Evolutionary conservation across 2,329 filamentous ascomycete genomes (phyloP).

Genomic region (Sporothrix luriei): DNA sequence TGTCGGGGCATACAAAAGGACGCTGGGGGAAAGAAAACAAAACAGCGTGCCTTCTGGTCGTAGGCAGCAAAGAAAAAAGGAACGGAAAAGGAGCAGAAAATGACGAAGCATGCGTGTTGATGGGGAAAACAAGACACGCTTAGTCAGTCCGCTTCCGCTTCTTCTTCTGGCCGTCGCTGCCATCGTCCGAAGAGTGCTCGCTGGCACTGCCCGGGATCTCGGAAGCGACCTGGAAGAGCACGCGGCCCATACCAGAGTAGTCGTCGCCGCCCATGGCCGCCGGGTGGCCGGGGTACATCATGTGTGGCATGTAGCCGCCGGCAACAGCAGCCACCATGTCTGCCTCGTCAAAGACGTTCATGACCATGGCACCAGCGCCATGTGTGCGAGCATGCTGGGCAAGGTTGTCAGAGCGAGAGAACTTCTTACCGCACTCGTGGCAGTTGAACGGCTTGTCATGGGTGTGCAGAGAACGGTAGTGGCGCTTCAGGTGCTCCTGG

Average conservation of each 20-base stretch:
- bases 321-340: conserved; percentile 50
- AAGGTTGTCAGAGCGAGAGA: conserved; percentile 95
- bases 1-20: conserved; percentile 44
- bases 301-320: conserved; percentile 36
- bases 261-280: conserved; percentile 53
- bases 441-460: conserved; percentile 99
- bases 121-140: conserved; percentile 12
- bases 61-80: not conserved
- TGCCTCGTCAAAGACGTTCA: conserved; percentile 79
- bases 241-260: conserved; percentile 69
- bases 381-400: conserved; percentile 95
- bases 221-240: conserved; percentile 78
- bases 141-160: conserved; percentile 77
- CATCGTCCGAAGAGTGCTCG: conserved; percentile 60
- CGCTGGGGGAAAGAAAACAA: not conserved
- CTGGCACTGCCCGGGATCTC: conserved; percentile 68
- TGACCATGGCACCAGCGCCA: conserved; percentile 83
- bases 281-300: conserved; percentile 46
- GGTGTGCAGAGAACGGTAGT: conserved; percentile 97
- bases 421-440: conserved; percentile 97
- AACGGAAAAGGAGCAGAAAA: not conserved
- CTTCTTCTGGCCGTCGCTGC: conserved; percentile 62
- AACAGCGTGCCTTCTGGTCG: not conserved
- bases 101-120: not conserved
- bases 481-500: conserved; percentile 97